phyloP scores from a whole-genome alignment of 805 yeast species.

The Candida arabinofermentans region DNA sequence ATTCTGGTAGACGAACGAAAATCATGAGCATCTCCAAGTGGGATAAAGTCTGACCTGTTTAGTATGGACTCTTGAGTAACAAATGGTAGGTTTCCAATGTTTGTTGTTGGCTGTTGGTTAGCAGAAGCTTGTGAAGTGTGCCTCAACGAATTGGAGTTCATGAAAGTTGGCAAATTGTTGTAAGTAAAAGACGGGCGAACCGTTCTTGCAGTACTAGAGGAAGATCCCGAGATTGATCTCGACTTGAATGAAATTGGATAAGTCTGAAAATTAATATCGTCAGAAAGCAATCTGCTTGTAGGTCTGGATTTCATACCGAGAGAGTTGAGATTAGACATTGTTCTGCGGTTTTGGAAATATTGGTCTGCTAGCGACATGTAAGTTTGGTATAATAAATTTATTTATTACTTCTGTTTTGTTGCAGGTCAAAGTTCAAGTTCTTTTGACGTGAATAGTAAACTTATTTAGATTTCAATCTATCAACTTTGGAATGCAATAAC shows the following conservation, averaged over 20 bases:
- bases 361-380: slow-evolving; percentile 1
- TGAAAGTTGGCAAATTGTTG: slow-evolving; percentile 16
- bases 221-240: slow-evolving; percentile 9
- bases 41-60: background rate
- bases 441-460: too few species aligned
- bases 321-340: slow-evolving; percentile 1
- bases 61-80: slow-evolving; percentile 14
- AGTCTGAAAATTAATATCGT: background rate
- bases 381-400: background rate
- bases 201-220: slow-evolving; percentile 9
- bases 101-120: slow-evolving; percentile 11
- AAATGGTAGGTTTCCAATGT: slow-evolving; percentile 13
- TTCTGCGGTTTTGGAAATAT: slow-evolving; percentile 1
- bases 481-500: too few species aligned
- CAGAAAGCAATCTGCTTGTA: background rate
- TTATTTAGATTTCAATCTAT: too few species aligned
- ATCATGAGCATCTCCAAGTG: background rate
- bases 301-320: background rate
- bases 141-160: slow-evolving; percentile 7
- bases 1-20: slow-evolving; percentile 10
- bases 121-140: slow-evolving; percentile 5
- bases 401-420: too few species aligned
- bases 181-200: slow-evolving; percentile 13
- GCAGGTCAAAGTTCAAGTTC: too few species aligned
- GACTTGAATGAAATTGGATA: slow-evolving; percentile 1